Evolutionary conservation across 225 moss, liverwort and hornwort species (phyloP).

Genomic region (Thuidium tamariscinum): DNA sequence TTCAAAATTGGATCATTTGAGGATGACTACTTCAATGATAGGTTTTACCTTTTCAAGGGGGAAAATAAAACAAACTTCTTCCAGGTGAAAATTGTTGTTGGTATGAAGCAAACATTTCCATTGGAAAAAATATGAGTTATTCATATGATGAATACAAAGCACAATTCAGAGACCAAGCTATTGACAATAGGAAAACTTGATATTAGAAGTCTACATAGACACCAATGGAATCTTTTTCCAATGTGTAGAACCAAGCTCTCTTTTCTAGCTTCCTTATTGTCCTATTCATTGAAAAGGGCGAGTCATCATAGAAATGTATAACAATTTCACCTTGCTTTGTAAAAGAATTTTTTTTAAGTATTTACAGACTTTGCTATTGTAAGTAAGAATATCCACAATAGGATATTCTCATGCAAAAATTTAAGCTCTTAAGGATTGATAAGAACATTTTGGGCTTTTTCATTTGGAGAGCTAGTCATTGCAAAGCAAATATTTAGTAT

Average conservation of each 20-base stretch:
- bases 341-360: too few species aligned
- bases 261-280: background rate
- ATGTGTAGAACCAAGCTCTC: rapidly evolving
- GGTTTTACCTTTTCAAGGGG: rapidly evolving
- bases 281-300: rapidly evolving
- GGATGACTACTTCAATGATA: rapidly evolving
- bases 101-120: background rate
- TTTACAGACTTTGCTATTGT: too few species aligned
- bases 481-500: too few species aligned
- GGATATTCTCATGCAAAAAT: too few species aligned
- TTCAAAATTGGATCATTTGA: background rate
- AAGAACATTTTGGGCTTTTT: too few species aligned
- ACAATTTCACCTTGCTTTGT: too few species aligned
- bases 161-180: rapidly evolving
- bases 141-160: too few species aligned
- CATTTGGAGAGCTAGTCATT: too few species aligned
- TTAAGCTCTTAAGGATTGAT: too few species aligned
- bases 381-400: rapidly evolving
- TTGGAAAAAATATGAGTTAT: background rate
- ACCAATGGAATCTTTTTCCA: background rate
- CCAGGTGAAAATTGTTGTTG: background rate
- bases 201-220: background rate
- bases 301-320: background rate
- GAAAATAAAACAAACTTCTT: rapidly evolving
- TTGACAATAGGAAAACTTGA: background rate